Evolutionary conservation across 1,139 yeast species (phyloP).

Genomic region (Blastobotrys indianensis): DNA sequence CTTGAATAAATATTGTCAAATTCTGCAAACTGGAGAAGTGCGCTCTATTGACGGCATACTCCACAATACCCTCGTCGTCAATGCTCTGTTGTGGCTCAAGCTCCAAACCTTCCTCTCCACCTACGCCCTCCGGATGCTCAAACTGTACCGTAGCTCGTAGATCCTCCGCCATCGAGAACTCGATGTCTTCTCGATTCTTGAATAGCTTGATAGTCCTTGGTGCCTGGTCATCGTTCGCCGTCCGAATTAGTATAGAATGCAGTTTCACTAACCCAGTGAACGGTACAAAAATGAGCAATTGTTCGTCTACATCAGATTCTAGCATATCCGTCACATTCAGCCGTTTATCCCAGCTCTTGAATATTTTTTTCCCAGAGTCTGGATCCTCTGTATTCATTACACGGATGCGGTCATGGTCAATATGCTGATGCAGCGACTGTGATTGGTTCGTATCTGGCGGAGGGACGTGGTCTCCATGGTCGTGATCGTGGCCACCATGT

Average conservation of each 20-base stretch:
- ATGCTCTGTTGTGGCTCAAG: conserved; percentile 18
- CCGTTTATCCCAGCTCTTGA: conserved; percentile 48
- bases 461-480: conserved; percentile 42
- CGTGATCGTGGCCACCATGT: conserved; percentile 24
- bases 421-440: conserved; percentile 59
- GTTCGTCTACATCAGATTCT: conserved; percentile 77
- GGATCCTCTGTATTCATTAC: conserved; percentile 60
- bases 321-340: conserved; percentile 40
- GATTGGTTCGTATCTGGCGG: conserved; percentile 69
- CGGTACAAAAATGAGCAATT: conserved; percentile 69
- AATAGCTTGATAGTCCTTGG: conserved; percentile 65
- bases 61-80: conserved; percentile 58
- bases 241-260: conserved; percentile 64
- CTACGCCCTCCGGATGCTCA: conserved; percentile 56
- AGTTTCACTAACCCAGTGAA: conserved; percentile 72
- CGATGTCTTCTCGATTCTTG: conserved; percentile 64
- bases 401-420: conserved; percentile 55
- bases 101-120: conserved; percentile 26
- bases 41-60: conserved; percentile 74
- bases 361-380: conserved; percentile 41
- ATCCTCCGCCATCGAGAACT: conserved; percentile 57
- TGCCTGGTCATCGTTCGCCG: conserved; percentile 55
- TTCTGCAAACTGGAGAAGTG: conserved; percentile 65
- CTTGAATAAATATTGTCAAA: conserved; percentile 60
- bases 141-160: conserved; percentile 49